Evolutionary conservation across 2,329 filamentous ascomycete species (phyloP).

Genomic region (Ophiostoma perfectum): DNA sequence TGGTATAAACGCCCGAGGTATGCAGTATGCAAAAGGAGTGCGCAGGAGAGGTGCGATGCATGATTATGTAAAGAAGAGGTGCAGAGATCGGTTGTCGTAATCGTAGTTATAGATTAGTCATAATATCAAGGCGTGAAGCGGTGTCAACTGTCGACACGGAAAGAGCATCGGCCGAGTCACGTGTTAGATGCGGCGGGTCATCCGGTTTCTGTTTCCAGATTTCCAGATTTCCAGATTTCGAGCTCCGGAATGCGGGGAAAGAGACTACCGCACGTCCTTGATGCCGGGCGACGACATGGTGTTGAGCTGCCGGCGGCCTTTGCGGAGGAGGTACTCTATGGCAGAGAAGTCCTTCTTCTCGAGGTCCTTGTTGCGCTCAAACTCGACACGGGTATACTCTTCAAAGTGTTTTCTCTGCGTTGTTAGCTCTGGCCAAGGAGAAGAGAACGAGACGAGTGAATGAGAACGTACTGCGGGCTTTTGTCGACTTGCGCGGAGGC

Average conservation of each 20-base stretch:
- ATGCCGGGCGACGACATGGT: slow-evolving; percentile 74
- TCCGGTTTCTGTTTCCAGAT: neutral
- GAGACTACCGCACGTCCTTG: slow-evolving; percentile 57
- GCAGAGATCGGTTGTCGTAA: too few relatives aligned
- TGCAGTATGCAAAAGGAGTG: neutral
- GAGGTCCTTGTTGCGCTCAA: slow-evolving; percentile 61
- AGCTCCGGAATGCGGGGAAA: neutral
- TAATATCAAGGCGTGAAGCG: neutral
- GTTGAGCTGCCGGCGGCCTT: slow-evolving; percentile 75
- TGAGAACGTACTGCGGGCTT: slow-evolving; percentile 62
- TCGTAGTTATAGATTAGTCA: neutral
- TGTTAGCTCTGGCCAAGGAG: slow-evolving; percentile 38
- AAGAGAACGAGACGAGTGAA: slow-evolving; percentile 36
- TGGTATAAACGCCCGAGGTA: slow-evolving; percentile 1
- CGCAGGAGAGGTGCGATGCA: too few relatives aligned
- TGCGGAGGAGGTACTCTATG: slow-evolving; percentile 78
- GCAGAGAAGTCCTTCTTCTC: slow-evolving; percentile 81
- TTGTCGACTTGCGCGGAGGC: slow-evolving; percentile 70
- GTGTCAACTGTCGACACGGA: neutral
- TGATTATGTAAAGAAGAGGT: too few relatives aligned
- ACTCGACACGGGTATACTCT: slow-evolving; percentile 65
- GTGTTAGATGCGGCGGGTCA: neutral
- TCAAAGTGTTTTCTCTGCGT: slow-evolving; percentile 45
- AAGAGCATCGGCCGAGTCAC: neutral
- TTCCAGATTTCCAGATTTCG: too few relatives aligned